These are phyloP conservation scores for Phaseolus lunatus DNA, from an alignment of 306 rosid species.

Conservation along the genomic window DNA sequence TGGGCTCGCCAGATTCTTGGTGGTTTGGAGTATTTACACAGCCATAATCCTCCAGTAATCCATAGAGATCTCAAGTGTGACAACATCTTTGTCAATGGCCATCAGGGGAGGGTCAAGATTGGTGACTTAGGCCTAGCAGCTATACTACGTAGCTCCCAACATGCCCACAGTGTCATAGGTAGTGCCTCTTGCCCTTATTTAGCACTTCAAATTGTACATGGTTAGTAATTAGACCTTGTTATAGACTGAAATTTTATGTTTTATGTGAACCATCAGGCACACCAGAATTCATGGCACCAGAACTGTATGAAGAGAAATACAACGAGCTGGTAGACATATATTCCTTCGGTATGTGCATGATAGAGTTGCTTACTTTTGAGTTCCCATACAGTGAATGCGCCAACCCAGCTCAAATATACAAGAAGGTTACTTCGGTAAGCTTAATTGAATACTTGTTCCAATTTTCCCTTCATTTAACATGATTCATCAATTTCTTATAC, in stretches of 20 bases:
- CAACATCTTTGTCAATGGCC: constrained; percentile 89
- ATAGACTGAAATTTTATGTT: neutral
- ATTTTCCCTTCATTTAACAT: neutral
- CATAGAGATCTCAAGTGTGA: constrained; percentile 95
- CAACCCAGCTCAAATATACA: constrained; percentile 97
- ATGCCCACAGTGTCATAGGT: constrained; percentile 92
- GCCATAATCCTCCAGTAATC: constrained; percentile 77
- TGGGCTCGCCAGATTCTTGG: constrained; percentile 80
- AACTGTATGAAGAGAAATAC: constrained; percentile 86
- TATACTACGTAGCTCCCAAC: constrained; percentile 70
- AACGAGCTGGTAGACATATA: constrained; percentile 84
- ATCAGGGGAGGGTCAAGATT: constrained; percentile 83
- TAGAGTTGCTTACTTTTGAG: constrained; percentile 88
- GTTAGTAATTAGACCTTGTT: neutral
- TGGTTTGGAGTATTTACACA: constrained; percentile 79
- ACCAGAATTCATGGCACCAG: constrained; percentile 99
- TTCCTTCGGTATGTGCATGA: constrained; percentile 91
- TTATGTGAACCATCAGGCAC: constrained; percentile 60
- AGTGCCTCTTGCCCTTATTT: constrained; percentile 31
- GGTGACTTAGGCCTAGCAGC: constrained; percentile 95
- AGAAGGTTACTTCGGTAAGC: constrained; percentile 85
- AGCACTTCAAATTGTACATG: neutral
- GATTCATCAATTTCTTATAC: constrained; percentile 8
- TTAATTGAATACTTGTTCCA: neutral
- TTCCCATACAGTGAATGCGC: constrained; percentile 86